Percentiles rank a stretch among this genome's conserved stretches.
Evolutionary conservation across 1,284 basidiomycete species (phyloP).

Genomic region (Singerocomus inundabilis): DNA sequence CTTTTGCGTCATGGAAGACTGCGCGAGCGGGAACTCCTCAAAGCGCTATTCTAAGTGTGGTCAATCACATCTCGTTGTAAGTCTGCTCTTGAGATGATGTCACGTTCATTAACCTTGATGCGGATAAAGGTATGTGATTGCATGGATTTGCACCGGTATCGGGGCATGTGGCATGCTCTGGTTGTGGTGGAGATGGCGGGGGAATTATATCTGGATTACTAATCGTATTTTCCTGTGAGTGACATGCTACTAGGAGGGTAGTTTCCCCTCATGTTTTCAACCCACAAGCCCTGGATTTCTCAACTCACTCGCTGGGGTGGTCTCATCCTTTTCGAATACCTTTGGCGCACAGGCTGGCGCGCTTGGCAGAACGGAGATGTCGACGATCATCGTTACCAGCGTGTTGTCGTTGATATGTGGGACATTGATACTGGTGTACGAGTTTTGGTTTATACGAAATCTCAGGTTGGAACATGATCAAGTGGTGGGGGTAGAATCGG

Average conservation of each 20-base stretch:
- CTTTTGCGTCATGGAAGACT: constrained; percentile 49
- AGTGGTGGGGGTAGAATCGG: constrained; percentile 41
- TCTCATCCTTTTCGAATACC: constrained; percentile 51
- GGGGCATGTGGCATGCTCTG: constrained; percentile 52
- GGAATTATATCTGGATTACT: constrained; percentile 60
- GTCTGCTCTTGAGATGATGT: constrained; percentile 17
- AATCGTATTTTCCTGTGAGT: constrained; percentile 56
- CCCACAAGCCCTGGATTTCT: constrained; percentile 47
- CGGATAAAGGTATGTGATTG: constrained; percentile 46
- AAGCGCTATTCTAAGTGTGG: constrained; percentile 33
- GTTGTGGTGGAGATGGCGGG: constrained; percentile 59
- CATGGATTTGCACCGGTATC: constrained; percentile 51
- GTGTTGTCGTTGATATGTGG: constrained; percentile 40
- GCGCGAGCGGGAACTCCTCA: constrained; percentile 27
- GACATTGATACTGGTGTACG: constrained; percentile 40
- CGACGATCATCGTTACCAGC: constrained; percentile 49
- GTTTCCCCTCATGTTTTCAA: constrained; percentile 7
- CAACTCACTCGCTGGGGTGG: constrained; percentile 52
- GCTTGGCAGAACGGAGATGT: constrained; percentile 40
- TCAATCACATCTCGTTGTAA: constrained; percentile 46
- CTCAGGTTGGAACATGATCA: constrained; percentile 46
- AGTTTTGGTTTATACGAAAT: constrained; percentile 42
- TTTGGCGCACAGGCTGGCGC: constrained; percentile 48
- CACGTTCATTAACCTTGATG: constrained; percentile 4
- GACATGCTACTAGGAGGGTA: not conserved